A percentile compares a stretch with the other conserved stretches of the same genome.
These are phyloP conservation scores for Starmerella vaccinii DNA, from an alignment of 805 yeast species.

Conservation along the genomic window DNA sequence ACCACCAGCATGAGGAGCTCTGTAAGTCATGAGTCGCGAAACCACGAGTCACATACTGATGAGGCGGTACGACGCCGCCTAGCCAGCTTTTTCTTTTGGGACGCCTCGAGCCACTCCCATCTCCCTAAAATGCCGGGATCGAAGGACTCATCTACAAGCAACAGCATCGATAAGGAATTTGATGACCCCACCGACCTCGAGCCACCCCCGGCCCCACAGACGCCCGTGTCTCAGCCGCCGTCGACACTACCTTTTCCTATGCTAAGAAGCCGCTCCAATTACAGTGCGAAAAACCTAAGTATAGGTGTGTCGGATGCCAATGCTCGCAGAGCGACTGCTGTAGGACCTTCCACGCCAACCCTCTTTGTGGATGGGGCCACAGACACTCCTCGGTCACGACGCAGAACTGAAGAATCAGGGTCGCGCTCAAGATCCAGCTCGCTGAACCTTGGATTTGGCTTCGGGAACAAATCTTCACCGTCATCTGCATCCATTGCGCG, in stretches of 20 bases:
- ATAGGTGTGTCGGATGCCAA: neutral
- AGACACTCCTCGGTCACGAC: neutral
- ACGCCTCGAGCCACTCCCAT: neutral
- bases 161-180: neutral
- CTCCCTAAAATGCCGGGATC: neutral
- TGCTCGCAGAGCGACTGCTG: neutral
- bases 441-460: neutral
- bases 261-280: slow-evolving; percentile 6
- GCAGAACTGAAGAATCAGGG: neutral
- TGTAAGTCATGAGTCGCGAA: neutral
- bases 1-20: neutral
- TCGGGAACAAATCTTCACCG: neutral
- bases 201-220: slow-evolving; percentile 2
- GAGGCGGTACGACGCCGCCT: slow-evolving; percentile 3
- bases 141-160: neutral
- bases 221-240: neutral
- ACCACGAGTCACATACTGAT: neutral
- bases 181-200: neutral
- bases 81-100: slow-evolving; percentile 4
- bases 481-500: slow-evolving; percentile 5
- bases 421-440: slow-evolving; percentile 9
- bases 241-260: neutral
- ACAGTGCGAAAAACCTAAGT: neutral
- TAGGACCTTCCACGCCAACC: neutral
- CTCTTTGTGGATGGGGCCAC: neutral